Base-by-base conservation (phyloP, 306 rosid species). In the Sophora flavescens region DNA sequence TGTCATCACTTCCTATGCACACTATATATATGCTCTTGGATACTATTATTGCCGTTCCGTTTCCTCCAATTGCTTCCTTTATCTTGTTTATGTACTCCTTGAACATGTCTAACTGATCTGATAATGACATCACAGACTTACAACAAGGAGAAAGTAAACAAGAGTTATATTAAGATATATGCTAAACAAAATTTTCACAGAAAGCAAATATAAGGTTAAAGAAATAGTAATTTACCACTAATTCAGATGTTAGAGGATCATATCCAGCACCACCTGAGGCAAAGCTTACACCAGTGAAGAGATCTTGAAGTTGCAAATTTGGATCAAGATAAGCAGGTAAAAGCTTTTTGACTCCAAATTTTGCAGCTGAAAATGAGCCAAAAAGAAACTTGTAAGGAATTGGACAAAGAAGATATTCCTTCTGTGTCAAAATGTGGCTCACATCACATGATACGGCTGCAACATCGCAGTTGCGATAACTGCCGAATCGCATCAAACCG, bases 191-290 rank as follows among this genome's bases (percentile, higher is more conserved):
- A 41, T 8, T 11, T 69, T 2, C 15, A 44, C 11, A 26, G 48
- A 63, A 51, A 33, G 5, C 50, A 38, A 59, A 36, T 14, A 14
- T 45, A 81, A 42, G 41, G 45, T 8, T 74, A 39, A 12, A 14
- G 64, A 53, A 35, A 38, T 45, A 12, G 70, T 57, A 16, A 54
- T 13, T 13, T 81, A 89, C 97, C 82, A 38, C 78, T 68, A 93
- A 32, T 53, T 80, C 7, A n/a, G 96, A 8, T 3, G 98, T 88
- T 16, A 89, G 89, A 80, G 97, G 93, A 60, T 93, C 98, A 81
- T 79, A 93, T 58, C 98, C 98, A 0, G 92, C 75, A 41, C 90
- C 98, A 7, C 92, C 96, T 0, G 97, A 91, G 66, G 97, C 97
- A 65, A 91, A 91, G 82, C 91, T 83, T 30, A 93, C 97, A 48